Evolutionary conservation across 2,329 filamentous ascomycete genomes (phyloP).

Genomic region (Colletotrichum karsti): DNA sequence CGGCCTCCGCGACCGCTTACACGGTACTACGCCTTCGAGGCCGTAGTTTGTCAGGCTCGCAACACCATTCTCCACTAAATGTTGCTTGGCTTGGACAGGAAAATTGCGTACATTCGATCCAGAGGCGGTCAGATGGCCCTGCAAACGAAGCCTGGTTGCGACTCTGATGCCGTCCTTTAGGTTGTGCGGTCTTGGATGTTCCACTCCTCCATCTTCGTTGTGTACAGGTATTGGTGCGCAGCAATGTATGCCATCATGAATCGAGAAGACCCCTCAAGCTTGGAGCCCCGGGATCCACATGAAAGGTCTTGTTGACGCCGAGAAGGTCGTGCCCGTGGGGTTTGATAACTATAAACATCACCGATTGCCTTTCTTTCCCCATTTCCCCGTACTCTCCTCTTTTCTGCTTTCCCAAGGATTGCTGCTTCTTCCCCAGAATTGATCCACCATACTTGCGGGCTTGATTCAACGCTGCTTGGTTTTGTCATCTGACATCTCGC

Average conservation of each 20-base stretch:
- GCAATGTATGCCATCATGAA: neutral
- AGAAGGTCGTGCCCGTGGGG: neutral
- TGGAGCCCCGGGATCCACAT: neutral
- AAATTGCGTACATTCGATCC: neutral
- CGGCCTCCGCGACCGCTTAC: neutral
- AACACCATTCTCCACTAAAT: neutral
- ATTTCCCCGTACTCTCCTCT: neutral
- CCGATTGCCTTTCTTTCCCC: neutral
- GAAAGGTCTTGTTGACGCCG: neutral
- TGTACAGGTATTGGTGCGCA: conserved; percentile 5
- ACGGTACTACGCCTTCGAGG: neutral
- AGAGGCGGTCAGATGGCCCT: neutral
- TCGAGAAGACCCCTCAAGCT: neutral
- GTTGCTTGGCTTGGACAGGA: neutral
- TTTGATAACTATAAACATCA: neutral
- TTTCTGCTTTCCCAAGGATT: neutral
- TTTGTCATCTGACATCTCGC: neutral
- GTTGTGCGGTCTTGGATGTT: conserved; percentile 8
- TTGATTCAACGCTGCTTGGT: neutral
- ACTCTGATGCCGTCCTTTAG: neutral
- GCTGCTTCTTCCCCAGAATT: neutral
- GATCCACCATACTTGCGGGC: neutral
- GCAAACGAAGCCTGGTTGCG: neutral
- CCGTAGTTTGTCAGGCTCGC: neutral
- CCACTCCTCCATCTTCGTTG: conserved; percentile 18